A percentile compares a stretch with the other conserved stretches of the same genome.
Conservation (phyloP, 2,329 filamentous ascomycete species). For the Grosmannia clavigera region DNA sequence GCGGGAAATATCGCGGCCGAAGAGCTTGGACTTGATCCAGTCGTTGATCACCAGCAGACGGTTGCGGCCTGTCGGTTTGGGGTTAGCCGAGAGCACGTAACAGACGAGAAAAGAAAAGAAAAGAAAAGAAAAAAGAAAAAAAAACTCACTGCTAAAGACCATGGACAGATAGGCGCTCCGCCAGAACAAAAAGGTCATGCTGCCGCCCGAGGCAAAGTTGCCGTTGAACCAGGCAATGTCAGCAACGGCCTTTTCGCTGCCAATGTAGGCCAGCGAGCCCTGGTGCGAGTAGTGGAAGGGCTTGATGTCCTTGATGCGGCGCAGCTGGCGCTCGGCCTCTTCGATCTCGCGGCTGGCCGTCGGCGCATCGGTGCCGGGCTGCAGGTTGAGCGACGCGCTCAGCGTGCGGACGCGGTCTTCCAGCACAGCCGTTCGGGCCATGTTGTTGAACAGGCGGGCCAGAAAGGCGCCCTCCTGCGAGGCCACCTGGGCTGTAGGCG, state of each 20-base stretch:
- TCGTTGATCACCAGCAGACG: conserved; percentile 84
- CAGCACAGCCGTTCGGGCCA: conserved; percentile 84
- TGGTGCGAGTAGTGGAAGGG: conserved; percentile 99
- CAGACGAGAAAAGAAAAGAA: not conserved
- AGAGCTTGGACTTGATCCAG: conserved; percentile 94
- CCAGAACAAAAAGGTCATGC: conserved; percentile 97
- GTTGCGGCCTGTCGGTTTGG: conserved; percentile 58
- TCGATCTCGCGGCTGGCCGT: conserved; percentile 66
- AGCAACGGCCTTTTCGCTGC: conserved; percentile 88
- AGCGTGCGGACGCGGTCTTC: conserved; percentile 65
- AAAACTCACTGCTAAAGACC: conserved; percentile 93
- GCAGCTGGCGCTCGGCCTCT: conserved; percentile 71
- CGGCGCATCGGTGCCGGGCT: conserved; percentile 53
- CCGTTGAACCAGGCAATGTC: conserved; percentile 97
- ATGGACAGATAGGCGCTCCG: conserved; percentile 95
- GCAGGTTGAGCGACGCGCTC: conserved; percentile 46
- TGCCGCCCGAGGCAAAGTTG: conserved; percentile 87
- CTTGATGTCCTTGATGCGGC: conserved; percentile 85
- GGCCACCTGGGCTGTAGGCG: conserved; percentile 92
- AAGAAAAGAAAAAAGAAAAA: not conserved
- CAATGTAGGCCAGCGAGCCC: conserved; percentile 93
- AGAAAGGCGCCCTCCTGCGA: conserved; percentile 93
- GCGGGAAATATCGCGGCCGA: conserved; percentile 86
- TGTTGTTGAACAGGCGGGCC: conserved; percentile 93
- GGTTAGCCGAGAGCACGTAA: too few relatives aligned